These are phyloP conservation scores for Pholiota conissans DNA, from an alignment of 768 basidiomycete species.

Conservation along the genomic window DNA sequence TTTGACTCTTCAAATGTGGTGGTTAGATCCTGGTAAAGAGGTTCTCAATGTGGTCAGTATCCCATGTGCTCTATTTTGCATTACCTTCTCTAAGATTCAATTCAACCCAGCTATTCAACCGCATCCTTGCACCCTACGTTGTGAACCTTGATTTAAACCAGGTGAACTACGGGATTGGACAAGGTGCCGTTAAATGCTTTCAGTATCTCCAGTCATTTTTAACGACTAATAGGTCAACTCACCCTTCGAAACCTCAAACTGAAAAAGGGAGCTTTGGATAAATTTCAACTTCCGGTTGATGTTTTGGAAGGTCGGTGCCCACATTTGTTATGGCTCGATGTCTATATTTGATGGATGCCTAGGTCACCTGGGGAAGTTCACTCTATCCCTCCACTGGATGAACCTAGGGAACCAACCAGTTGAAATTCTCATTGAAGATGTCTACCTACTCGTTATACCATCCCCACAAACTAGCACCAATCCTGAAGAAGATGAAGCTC, in stretches of 20 bases:
- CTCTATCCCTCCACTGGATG: conserved; percentile 86
- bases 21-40: conserved; percentile 86
- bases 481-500: conserved; percentile 80
- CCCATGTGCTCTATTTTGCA: neutral
- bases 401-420: conserved; percentile 89
- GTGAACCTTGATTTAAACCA: conserved; percentile 95
- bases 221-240: conserved; percentile 56
- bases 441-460: conserved; percentile 91
- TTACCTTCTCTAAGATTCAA: neutral
- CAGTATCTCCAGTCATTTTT: conserved; percentile 5
- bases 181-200: conserved; percentile 46
- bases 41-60: conserved; percentile 71
- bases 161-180: conserved; percentile 90
- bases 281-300: conserved; percentile 93
- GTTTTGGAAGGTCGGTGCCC: conserved; percentile 78
- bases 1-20: conserved; percentile 81
- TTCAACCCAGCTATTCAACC: conserved; percentile 71
- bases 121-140: conserved; percentile 91
- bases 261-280: conserved; percentile 92
- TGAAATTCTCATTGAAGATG: conserved; percentile 88
- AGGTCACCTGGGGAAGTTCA: conserved; percentile 88
- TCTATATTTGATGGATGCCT: neutral
- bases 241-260: conserved; percentile 80
- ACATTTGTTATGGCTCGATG: neutral
- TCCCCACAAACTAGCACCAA: conserved; percentile 67